Percentiles rank a stretch among this genome's conserved stretches.
Conservation (phyloP, 768 basidiomycete genomes). For the Macrolepiota albuminosa region DNA sequence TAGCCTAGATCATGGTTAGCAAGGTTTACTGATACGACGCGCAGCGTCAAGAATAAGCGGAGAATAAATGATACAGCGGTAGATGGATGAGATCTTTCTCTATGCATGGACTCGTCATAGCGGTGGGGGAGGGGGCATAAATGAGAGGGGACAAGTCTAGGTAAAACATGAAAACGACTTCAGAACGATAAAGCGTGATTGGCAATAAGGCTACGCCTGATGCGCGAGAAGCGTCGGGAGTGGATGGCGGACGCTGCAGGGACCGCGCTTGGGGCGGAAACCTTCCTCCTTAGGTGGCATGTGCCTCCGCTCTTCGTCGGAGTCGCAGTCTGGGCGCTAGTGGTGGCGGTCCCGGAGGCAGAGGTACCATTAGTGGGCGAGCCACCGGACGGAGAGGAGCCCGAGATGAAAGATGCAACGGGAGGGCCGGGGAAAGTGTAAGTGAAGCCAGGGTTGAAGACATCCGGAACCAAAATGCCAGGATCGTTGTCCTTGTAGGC, state of each 20-base stretch:
- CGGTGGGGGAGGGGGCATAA: background rate
- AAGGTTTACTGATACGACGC: slow-evolving; percentile 2
- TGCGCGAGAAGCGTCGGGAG: slow-evolving; percentile 23
- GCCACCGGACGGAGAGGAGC: slow-evolving; percentile 1
- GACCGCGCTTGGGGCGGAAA: background rate
- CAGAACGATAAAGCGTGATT: slow-evolving; percentile 5
- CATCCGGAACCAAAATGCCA: slow-evolving; percentile 58
- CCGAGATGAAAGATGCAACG: slow-evolving; percentile 37
- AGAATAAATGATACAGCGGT: background rate
- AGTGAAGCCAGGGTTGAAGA: slow-evolving; percentile 25
- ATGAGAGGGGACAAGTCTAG: background rate
- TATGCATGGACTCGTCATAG: background rate
- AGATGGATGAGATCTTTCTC: background rate
- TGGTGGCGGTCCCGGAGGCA: slow-evolving; percentile 9
- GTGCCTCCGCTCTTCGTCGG: slow-evolving; percentile 10
- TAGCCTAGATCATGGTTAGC: background rate
- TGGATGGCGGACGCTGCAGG: slow-evolving; percentile 7
- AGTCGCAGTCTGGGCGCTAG: slow-evolving; percentile 1
- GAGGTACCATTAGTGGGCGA: background rate
- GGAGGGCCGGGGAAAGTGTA: slow-evolving; percentile 53
- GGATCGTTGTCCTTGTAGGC: slow-evolving; percentile 68
- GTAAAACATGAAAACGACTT: background rate
- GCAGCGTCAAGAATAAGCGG: background rate
- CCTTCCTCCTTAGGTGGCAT: slow-evolving; percentile 16
- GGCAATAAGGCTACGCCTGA: slow-evolving; percentile 25